A percentile compares a stretch with the other conserved stretches of the same genome.
Evolutionary conservation across 2,329 filamentous ascomycete species (phyloP).

Genomic region (Aspergillus sp.): DNA sequence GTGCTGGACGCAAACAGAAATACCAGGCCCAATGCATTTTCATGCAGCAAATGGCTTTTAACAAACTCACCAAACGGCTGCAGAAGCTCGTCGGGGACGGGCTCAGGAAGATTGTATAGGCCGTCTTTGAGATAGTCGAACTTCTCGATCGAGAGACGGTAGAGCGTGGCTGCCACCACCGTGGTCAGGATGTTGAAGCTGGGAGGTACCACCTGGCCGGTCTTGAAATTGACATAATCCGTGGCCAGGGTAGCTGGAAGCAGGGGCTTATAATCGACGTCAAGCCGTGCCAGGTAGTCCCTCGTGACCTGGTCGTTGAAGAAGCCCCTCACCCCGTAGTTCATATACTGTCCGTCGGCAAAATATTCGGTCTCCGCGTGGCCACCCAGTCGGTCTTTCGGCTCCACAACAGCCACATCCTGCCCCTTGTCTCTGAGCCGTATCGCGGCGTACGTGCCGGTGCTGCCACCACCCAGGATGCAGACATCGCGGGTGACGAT

Average conservation of each 20-base stretch:
- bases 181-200: conserved; percentile 2
- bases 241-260: conserved; percentile 9
- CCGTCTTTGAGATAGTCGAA: conserved; percentile 5
- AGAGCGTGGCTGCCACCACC: conserved; percentile 1
- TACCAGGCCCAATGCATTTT: conserved; percentile 34
- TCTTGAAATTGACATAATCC: conserved; percentile 21
- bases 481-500: conserved; percentile 21
- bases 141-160: conserved; percentile 7
- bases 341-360: conserved; percentile 16
- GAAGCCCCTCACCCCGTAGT: conserved; percentile 26
- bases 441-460: conserved; percentile 27
- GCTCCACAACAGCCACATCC: conserved; percentile 28
- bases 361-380: conserved; percentile 25
- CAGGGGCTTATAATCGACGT: conserved; percentile 14
- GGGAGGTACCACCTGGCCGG: conserved; percentile 7
- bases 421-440: conserved; percentile 20
- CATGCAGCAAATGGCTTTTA: conserved; percentile 38
- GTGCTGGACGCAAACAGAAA: conserved; percentile 37
- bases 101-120: conserved; percentile 31
- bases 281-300: conserved; percentile 19
- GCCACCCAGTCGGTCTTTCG: conserved; percentile 24
- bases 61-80: conserved; percentile 42
- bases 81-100: conserved; percentile 39
- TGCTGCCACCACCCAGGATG: conserved; percentile 28
- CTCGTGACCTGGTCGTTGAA: conserved; percentile 22